Percentiles rank a stretch among this genome's conserved stretches.
Evolutionary conservation across 305 asterid genomes (phyloP).

Genomic region (Fraxinus xanthoxyloides): DNA sequence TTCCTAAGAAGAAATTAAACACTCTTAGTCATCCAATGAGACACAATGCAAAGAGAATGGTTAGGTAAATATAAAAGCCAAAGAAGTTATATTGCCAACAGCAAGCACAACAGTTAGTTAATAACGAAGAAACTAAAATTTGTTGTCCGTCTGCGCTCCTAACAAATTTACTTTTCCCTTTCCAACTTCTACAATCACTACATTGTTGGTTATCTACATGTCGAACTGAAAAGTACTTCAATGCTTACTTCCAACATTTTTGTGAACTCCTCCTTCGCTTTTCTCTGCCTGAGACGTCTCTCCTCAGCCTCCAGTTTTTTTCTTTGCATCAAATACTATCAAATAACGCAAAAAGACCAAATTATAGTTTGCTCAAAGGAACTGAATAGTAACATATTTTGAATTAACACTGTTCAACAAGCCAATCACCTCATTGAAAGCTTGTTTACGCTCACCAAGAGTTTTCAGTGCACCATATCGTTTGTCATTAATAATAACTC

Average conservation of each 20-base stretch:
- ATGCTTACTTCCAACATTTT: conserved; percentile 91
- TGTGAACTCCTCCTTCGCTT: conserved; percentile 88
- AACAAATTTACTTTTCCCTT: background rate
- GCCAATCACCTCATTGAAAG: conserved; percentile 83
- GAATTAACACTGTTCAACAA: conserved; percentile 8
- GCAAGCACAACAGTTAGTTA: background rate
- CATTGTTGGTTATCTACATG: background rate
- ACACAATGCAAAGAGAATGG: conserved; percentile 11
- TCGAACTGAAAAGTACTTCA: conserved; percentile 8
- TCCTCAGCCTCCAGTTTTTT: conserved; percentile 96
- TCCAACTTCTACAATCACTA: background rate
- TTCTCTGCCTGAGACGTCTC: conserved; percentile 84
- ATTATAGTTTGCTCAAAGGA: conserved; percentile 12
- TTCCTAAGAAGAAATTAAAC: conserved; percentile 55
- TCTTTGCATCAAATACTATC: conserved; percentile 93
- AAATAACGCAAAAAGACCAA: conserved; percentile 1
- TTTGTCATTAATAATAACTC: conserved; percentile 86
- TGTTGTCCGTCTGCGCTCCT: background rate
- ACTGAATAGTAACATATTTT: conserved; percentile 13
- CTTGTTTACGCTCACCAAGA: conserved; percentile 97
- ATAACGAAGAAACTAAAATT: background rate
- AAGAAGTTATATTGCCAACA: background rate
- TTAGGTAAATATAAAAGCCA: background rate
- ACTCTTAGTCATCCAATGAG: conserved; percentile 19
- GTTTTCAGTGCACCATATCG: conserved; percentile 91